Percentiles rank a stretch among this genome's conserved stretches.
These are phyloP conservation scores for Trametes maxima DNA, from an alignment of 768 basidiomycete species.

Conservation along the genomic window DNA sequence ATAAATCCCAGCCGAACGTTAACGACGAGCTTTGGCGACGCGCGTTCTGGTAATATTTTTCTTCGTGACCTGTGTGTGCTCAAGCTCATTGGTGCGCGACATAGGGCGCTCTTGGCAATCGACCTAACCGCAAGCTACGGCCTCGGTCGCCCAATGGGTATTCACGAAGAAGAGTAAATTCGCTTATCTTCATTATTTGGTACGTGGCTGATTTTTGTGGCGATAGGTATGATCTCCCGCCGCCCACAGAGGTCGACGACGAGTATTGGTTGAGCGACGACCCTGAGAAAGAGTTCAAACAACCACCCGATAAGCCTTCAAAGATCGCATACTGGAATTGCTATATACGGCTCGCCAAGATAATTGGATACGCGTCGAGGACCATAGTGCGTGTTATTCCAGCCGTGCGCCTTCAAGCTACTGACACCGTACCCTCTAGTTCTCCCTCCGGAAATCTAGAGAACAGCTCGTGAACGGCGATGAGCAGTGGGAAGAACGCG, in stretches of 20 bases:
- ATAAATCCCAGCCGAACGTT: constrained; percentile 35
- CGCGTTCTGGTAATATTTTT: constrained; percentile 45
- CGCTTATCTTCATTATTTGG: neutral
- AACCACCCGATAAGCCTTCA: constrained; percentile 63
- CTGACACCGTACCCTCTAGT: constrained; percentile 42
- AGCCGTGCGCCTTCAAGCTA: neutral
- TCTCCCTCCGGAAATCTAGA: constrained; percentile 69
- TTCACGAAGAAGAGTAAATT: constrained; percentile 69
- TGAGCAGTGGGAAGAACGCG: constrained; percentile 60
- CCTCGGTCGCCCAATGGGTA: constrained; percentile 65
- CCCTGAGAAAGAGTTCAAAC: constrained; percentile 53
- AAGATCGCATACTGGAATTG: constrained; percentile 53
- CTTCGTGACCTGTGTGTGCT: constrained; percentile 18
- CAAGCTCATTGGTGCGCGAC: neutral
- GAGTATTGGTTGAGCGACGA: constrained; percentile 63
- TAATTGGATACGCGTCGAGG: constrained; percentile 61
- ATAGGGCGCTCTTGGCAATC: constrained; percentile 34
- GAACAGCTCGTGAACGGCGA: constrained; percentile 53
- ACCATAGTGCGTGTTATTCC: constrained; percentile 52
- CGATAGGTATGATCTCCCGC: constrained; percentile 59
- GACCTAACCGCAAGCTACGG: constrained; percentile 44
- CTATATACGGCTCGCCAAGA: constrained; percentile 59
- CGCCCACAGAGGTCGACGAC: constrained; percentile 68
- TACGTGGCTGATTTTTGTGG: neutral
- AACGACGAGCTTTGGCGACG: constrained; percentile 67